These are phyloP conservation scores for Geotrichum restrictum DNA, from an alignment of 1,139 yeast species.

Conservation along the genomic window DNA sequence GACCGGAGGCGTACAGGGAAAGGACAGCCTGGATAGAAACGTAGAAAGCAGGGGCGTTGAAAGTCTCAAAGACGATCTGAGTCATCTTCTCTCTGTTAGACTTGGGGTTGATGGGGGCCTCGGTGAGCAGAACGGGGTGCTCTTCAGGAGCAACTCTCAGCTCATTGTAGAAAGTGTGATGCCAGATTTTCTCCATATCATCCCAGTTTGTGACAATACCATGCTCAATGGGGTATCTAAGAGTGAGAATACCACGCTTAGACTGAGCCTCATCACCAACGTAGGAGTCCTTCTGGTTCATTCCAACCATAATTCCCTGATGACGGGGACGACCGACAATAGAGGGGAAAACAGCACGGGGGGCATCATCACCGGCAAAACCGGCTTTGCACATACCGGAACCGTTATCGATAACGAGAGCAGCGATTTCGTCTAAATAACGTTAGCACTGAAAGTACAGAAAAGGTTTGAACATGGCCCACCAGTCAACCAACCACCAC, in stretches of 20 bases:
- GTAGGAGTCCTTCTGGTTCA: conserved; percentile 99
- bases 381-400: conserved; percentile 99
- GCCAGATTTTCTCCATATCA: conserved; percentile 99
- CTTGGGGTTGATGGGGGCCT: conserved; percentile 99
- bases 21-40: conserved; percentile 98
- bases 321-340: conserved; percentile 99
- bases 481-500: too few relatives aligned
- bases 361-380: conserved; percentile 99
- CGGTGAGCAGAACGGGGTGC: conserved; percentile 96
- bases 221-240: conserved; percentile 99
- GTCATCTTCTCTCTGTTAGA: conserved; percentile 99
- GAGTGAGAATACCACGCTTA: conserved; percentile 98
- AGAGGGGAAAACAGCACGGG: conserved; percentile 99
- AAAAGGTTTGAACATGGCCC: too few relatives aligned
- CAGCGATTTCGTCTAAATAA: conserved; percentile 38
- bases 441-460: conserved; percentile 13
- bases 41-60: conserved; percentile 98
- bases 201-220: conserved; percentile 99
- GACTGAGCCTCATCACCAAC: conserved; percentile 99
- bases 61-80: conserved; percentile 96
- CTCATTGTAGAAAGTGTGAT: conserved; percentile 95
- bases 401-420: conserved; percentile 97
- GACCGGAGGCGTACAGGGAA: conserved; percentile 97
- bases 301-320: conserved; percentile 96
- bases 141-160: conserved; percentile 98